Evolutionary conservation across 106 monocot species (phyloP), one percentile per base, ranked within the genome.

Genomic region (Dendrobium huoshanense): DNA sequence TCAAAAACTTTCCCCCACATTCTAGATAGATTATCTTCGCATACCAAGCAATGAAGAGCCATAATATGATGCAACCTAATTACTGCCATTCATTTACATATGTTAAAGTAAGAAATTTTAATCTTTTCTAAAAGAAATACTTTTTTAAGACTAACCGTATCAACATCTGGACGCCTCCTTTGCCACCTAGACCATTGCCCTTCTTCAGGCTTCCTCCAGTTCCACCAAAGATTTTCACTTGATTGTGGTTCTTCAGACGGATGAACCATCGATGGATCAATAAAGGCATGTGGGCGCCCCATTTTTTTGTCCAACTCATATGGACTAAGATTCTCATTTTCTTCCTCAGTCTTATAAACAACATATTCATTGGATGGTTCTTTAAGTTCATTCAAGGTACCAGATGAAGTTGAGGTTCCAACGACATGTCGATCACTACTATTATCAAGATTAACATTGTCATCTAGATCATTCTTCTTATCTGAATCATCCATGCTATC

Each of bases 111-210:
- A 51, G 24, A 22, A 5, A 8, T 64, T 24, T 24, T 24, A n/a
- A 40, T 67, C 16, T 72, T 72, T 51, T 37, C 20, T 17, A 31
- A 43, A 41, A 43, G 8, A 74, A 42, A 20, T 74, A 17, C 44
- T 43, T 29, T 51, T 16, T 20, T 20, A 1, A 43, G 4, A 88
- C 91, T 88, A 70, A 99, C 98, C 84, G 88, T 95, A 75, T 99
- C 93, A 83, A 93, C 95, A 99, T 92, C 89, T 27, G 94, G 98
- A 65, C 90, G 88, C 77, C 92, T 82, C 77, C 95, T 91, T 85
- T 98, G 98, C 98, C 98, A 99, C 81, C 98, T 95, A 44, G 92
- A 95, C 98, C 98, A 99, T 56, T 90, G 90, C 74, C 94, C 98
- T 77, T 92, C 89, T 29, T 95, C 92, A 43, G 92, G 91, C 79